Base-by-base conservation (phyloP, 495 filamentous ascomycete genomes). In the Penicillium longicatenatum region DNA sequence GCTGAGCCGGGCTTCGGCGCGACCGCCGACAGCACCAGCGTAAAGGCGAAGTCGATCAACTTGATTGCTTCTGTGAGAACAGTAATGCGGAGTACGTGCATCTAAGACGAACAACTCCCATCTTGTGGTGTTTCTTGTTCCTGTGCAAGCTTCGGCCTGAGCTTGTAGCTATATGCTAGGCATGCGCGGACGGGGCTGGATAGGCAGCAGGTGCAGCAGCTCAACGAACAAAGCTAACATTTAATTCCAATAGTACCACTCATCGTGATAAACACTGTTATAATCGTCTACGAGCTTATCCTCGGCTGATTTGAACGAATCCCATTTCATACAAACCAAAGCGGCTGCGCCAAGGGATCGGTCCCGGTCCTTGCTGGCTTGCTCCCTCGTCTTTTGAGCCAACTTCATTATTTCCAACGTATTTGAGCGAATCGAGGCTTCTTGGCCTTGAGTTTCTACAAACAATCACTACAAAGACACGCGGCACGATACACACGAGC, bases 31-130 rank as follows among this genome's bases (percentile, higher is more conserved):
- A 82, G 79, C 60, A 78, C 84, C 66, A 94, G 92, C 74, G 84
- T 93, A 58, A 95, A 96, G 77, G 88, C 84, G 33, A 93, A 91
- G 70, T 81, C 91, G 24, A 82, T 98, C 61, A 93, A 95, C 71
- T 72, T 98, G 72, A 92, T 98, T 62, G 87, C 90, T 20, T 92
- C 89, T 68, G 91, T 97, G 59, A 78, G 94, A 75, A 97, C 91
- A 52, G 74, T 98, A 48, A 96, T 96, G 91, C 86, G 94, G 78
- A 92, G 93, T 98, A 83, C 53, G 92, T 86, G 24, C 47, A 54
- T 11, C 51, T n/a, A n/a, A n/a, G n/a, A n/a, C n/a, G n/a, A n/a
- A n/a, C n/a, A n/a, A n/a, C n/a, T 12, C 47, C 16, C 44, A 9
- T 12, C 8, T 44, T 44, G 17, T n/a, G 21, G 1, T 19, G 16